Percentiles rank a stretch among this genome's conserved stretches.
Evolutionary conservation across 495 filamentous ascomycete genomes (phyloP).

Genomic region (Penicillium turbatum): DNA sequence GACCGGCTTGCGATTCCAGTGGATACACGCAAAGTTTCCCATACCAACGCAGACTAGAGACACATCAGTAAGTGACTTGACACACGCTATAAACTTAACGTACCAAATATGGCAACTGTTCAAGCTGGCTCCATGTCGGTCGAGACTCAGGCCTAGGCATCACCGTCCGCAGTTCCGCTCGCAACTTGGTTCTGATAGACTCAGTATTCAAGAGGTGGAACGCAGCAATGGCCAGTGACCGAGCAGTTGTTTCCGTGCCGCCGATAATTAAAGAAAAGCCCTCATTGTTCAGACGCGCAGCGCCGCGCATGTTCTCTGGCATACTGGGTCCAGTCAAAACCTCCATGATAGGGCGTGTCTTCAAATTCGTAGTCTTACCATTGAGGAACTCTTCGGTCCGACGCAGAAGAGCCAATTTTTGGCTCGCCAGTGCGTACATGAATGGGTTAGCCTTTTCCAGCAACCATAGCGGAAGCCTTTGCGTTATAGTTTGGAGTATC

Average conservation of each 20-base stretch:
- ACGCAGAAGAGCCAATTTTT: conserved; percentile 12
- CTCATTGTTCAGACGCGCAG: conserved; percentile 36
- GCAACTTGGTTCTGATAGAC: conserved; percentile 15
- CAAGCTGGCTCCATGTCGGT: conserved; percentile 39
- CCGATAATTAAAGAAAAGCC: conserved; percentile 34
- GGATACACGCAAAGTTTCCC: conserved; percentile 45
- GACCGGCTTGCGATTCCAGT: conserved; percentile 38
- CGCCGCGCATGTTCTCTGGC: conserved; percentile 15
- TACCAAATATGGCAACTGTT: conserved; percentile 49
- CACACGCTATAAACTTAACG: not conserved
- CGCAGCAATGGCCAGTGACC: conserved; percentile 14
- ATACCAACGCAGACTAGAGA: conserved; percentile 36
- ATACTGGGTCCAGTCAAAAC: conserved; percentile 7
- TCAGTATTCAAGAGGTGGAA: conserved; percentile 16
- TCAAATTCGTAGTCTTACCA: not conserved
- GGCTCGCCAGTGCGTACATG: conserved; percentile 9
- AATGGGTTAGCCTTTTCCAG: conserved; percentile 11
- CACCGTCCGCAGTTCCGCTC: conserved; percentile 30
- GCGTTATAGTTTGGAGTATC: conserved; percentile 10
- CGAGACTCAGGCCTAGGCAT: conserved; percentile 26
- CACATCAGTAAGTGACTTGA: not conserved
- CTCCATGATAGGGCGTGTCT: conserved; percentile 9
- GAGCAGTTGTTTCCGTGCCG: conserved; percentile 42
- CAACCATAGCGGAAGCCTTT: conserved; percentile 8
- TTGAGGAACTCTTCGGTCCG: conserved; percentile 2